Base-by-base conservation (phyloP, 1,139 yeast genomes). In the Protomyces arabidopsidicola region DNA sequence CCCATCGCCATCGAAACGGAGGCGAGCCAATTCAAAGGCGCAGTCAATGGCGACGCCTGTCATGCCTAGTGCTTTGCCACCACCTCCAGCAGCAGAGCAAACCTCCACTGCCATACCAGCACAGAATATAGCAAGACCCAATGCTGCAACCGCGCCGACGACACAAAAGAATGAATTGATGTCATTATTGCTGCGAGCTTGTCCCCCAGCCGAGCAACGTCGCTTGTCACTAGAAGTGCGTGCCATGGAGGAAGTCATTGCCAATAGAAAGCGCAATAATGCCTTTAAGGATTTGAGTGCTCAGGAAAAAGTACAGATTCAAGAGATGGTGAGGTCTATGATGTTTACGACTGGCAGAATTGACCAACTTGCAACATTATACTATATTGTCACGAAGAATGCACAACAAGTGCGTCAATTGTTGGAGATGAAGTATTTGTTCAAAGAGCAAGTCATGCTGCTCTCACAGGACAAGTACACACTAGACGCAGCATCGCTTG, bases 351-450 rank as follows among this genome's bases (percentile, higher is more conserved):
- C 56, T n/a, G 42, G 51, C 38, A 31, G 62, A 16, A 55, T 58
- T 16, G 62, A 58, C 16, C 62, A 58, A 35, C 45, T 58, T 38
- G 45, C 62, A 3, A 58, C 62, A 16, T 27, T 58, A 39, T 58
- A 58, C 35, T 58, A 58, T 20, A 58, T 58, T 16, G 62, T 58
- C 18, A 51, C 62, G 20, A 58, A 52, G 38, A 58, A 58, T 42
- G 52, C 53, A 35, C 62, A 51, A 27, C 56, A 55, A 31, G 56
- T 52, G 39, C 51, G 53, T 35, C 62, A 58, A n/a, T 39, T 58
- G 35, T 36, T 58, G 22, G 62, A 58, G 56, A 52, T 58, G 62
- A 58, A 58, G 56, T 58, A 58, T 22, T 56, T 58, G n/a, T 58
- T 58, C 53, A 36, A 55, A 10, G 62, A 58, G 14, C 62, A 58